A percentile compares a stretch with the other conserved stretches of the same genome.
Evolutionary conservation across 2,329 filamentous ascomycete species (phyloP).

Genomic region (Lachnellula suecica): DNA sequence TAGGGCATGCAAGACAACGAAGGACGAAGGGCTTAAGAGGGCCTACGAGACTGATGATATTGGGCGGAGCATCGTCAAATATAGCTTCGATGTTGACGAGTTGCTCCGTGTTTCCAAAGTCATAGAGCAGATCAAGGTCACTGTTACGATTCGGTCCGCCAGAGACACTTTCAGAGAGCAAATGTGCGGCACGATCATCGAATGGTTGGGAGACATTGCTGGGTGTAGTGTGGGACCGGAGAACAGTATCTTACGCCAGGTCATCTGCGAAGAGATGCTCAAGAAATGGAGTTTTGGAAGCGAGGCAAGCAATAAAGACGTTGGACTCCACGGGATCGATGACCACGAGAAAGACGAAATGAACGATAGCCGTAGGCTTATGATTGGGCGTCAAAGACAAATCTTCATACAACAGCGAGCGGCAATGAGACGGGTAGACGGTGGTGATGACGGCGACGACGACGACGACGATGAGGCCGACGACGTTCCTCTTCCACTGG

Average conservation of each 20-base stretch:
- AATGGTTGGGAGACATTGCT: constrained; percentile 92
- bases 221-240: constrained; percentile 84
- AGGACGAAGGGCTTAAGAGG: constrained; percentile 66
- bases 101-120: constrained; percentile 79
- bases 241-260: constrained; percentile 72
- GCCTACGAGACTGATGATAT: constrained; percentile 88
- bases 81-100: constrained; percentile 67
- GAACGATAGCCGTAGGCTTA: constrained; percentile 18
- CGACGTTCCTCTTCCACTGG: constrained; percentile 31
- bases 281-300: constrained; percentile 87
- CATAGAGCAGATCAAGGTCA: constrained; percentile 94
- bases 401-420: constrained; percentile 17
- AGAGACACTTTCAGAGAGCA: constrained; percentile 96
- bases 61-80: constrained; percentile 81
- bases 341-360: constrained; percentile 64
- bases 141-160: constrained; percentile 89
- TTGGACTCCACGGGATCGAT: constrained; percentile 77
- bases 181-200: constrained; percentile 97
- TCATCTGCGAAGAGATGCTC: constrained; percentile 89
- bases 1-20: constrained; percentile 76
- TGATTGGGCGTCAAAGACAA: constrained; percentile 14
- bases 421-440: constrained; percentile 27
- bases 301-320: constrained; percentile 72
- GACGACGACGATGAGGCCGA: constrained; percentile 24
- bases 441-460: constrained; percentile 32